Percentiles rank a stretch among this genome's conserved stretches.
Evolutionary conservation across 2,329 filamentous ascomycete genomes (phyloP).

Genomic region (Fusarium sp.): DNA sequence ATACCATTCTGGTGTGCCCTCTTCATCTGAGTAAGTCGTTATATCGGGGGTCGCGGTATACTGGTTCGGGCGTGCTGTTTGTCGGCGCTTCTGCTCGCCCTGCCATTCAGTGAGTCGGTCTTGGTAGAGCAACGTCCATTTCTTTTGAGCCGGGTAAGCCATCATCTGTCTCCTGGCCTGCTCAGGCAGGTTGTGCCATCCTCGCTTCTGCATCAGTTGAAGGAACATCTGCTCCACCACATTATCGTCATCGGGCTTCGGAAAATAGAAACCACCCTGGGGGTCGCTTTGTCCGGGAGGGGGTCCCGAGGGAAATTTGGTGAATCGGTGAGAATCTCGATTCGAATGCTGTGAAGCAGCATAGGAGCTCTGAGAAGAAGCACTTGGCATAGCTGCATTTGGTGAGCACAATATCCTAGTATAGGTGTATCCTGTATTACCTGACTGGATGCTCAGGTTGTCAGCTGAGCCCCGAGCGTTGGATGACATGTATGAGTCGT

Average conservation of each 20-base stretch:
- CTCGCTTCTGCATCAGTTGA: conserved; percentile 95
- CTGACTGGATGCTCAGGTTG: conserved; percentile 69
- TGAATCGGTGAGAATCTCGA: conserved; percentile 64
- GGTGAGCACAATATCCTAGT: conserved; percentile 50
- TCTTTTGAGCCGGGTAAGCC: conserved; percentile 93
- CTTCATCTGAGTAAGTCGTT: conserved; percentile 86
- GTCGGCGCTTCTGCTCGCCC: conserved; percentile 89
- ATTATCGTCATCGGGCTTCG: conserved; percentile 82
- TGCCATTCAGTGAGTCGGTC: conserved; percentile 94
- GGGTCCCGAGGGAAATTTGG: conserved; percentile 62
- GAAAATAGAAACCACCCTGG: conserved; percentile 71
- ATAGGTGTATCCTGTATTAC: conserved; percentile 63
- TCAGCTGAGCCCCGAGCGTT: conserved; percentile 70
- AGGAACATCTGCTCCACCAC: conserved; percentile 92
- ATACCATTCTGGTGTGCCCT: conserved; percentile 98
- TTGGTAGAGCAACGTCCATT: conserved; percentile 97
- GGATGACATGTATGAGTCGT: conserved; percentile 73
- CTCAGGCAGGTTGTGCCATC: conserved; percentile 96
- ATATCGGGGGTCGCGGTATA: conserved; percentile 78
- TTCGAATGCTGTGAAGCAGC: conserved; percentile 60
- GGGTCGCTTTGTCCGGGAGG: conserved; percentile 51
- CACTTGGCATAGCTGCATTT: conserved; percentile 65
- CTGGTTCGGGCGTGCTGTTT: conserved; percentile 78
- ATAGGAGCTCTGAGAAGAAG: conserved; percentile 69
- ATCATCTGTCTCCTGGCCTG: conserved; percentile 96